Percentiles rank a stretch among this genome's conserved stretches.
Conservation (phyloP, 331 rosid species). For the Rhamnella rubrinervis region DNA sequence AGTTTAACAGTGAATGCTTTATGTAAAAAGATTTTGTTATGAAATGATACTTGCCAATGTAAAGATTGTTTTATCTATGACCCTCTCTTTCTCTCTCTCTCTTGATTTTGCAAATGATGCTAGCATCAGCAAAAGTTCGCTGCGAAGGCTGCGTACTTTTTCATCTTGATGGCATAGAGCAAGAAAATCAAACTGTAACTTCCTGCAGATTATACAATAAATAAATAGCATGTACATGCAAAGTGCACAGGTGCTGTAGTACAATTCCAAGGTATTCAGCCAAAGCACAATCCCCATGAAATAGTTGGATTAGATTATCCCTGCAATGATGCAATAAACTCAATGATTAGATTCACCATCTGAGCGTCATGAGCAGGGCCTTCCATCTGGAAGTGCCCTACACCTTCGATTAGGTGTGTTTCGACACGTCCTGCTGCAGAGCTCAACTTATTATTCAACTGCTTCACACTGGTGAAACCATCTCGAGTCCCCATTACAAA, state of each 20-base stretch:
- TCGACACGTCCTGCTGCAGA: constrained; percentile 67
- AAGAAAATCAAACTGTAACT: not conserved
- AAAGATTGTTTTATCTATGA: constrained; percentile 24
- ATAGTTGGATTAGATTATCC: not conserved
- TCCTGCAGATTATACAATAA: constrained; percentile 31
- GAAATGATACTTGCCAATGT: constrained; percentile 22
- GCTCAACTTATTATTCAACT: constrained; percentile 67
- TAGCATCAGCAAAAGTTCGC: too few species aligned
- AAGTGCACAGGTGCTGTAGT: not conserved
- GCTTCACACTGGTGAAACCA: constrained; percentile 85
- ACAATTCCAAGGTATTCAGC: not conserved
- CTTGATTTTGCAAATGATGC: not conserved
- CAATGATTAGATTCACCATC: constrained; percentile 66
- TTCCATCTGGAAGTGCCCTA: constrained; percentile 88
- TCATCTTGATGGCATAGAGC: constrained; percentile 7
- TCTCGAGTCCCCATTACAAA: constrained; percentile 90
- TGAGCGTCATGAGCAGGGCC: constrained; percentile 75
- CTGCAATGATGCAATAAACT: constrained; percentile 55
- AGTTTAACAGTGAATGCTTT: constrained; percentile 14
- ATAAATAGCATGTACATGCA: constrained; percentile 27
- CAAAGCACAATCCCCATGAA: constrained; percentile 17
- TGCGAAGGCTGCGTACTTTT: too few species aligned
- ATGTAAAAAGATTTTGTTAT: constrained; percentile 24
- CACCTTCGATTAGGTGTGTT: constrained; percentile 76
- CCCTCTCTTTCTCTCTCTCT: not conserved